phyloP scores from a whole-genome alignment of 2,329 filamentous ascomycete species.

The Ceratocystis variospora region DNA sequence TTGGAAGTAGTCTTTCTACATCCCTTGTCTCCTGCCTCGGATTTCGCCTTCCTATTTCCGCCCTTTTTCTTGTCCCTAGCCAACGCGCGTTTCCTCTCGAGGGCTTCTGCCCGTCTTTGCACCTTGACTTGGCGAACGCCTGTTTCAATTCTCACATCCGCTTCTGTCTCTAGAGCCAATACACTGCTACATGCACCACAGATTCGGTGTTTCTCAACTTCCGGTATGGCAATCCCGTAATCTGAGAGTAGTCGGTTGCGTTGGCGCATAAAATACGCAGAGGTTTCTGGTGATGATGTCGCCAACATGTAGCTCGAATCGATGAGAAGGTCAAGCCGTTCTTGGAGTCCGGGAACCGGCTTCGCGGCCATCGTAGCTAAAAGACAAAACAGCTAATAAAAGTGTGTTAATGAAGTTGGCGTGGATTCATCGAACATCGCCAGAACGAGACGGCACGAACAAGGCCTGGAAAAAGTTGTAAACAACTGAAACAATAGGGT shows the following conservation, averaged over 20 bases:
- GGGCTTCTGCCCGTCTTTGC: not conserved
- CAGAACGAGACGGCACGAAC: no score
- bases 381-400: no score
- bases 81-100: not conserved
- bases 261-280: constrained; percentile 45
- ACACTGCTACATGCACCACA: constrained; percentile 50
- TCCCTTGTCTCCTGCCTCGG: not conserved
- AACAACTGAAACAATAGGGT: not conserved
- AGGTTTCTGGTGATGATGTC: constrained; percentile 39
- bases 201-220: constrained; percentile 39
- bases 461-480: not conserved
- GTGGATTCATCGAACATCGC: not conserved
- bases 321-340: constrained; percentile 29
- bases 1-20: not conserved
- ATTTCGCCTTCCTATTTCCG: not conserved
- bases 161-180: constrained; percentile 39
- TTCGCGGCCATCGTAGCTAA: not conserved
- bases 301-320: constrained; percentile 47
- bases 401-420: not conserved
- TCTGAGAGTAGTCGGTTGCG: constrained; percentile 37
- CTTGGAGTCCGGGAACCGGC: constrained; percentile 13
- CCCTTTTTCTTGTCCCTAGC: not conserved
- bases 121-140: not conserved
- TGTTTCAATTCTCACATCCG: constrained; percentile 18
- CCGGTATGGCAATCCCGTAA: constrained; percentile 32